These are phyloP conservation scores for Coccomyxa subellipsoidea DNA, from an alignment of 163 green algal species.

Conservation along the genomic window DNA sequence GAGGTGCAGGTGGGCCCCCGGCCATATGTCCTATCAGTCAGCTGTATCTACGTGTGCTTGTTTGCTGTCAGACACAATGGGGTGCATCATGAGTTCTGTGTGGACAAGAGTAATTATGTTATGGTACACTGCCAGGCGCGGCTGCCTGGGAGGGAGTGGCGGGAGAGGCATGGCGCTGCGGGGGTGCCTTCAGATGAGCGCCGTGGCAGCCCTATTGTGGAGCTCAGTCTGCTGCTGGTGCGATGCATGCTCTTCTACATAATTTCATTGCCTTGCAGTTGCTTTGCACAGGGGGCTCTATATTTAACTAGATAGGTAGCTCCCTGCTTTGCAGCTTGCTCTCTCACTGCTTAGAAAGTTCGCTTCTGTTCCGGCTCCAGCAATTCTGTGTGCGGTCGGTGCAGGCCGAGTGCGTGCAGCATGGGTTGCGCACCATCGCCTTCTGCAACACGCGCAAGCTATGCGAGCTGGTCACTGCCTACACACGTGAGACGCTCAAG, in stretches of 20 bases:
- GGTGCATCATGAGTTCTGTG: too few species aligned
- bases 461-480: conserved; percentile 89
- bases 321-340: too few species aligned
- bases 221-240: conserved; percentile 79
- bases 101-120: background rate
- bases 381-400: too few species aligned
- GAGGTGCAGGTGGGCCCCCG: background rate
- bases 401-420: conserved; percentile 66
- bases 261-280: too few species aligned
- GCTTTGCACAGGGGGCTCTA: too few species aligned
- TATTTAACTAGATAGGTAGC: too few species aligned
- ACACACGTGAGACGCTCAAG: conserved; percentile 77
- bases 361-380: too few species aligned
- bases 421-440: conserved; percentile 89
- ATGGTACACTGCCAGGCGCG: conserved; percentile 11
- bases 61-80: too few species aligned
- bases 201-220: conserved; percentile 84
- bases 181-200: conserved; percentile 41
- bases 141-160: conserved; percentile 28
- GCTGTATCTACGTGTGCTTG: too few species aligned
- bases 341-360: too few species aligned
- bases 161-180: conserved; percentile 38
- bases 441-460: conserved; percentile 97
- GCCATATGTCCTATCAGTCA: too few species aligned
- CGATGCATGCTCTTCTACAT: too few species aligned